phyloP scores from a whole-genome alignment of 257 asterid genomes.

The Solanum chiquidenum region DNA sequence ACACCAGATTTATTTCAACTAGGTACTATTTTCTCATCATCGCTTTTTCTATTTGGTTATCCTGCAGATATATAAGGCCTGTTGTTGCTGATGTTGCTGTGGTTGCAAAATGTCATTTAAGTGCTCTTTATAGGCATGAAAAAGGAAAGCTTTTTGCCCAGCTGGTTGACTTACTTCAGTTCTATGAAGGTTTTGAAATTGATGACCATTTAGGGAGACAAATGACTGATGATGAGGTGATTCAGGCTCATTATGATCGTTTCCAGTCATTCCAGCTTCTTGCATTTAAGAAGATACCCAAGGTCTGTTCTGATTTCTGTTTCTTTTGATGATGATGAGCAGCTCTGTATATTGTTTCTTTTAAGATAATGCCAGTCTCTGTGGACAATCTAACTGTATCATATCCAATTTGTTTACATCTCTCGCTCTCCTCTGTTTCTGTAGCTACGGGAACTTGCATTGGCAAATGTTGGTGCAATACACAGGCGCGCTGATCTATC shows the following conservation, averaged over 20 bases:
- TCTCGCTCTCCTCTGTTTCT: conserved; percentile 4
- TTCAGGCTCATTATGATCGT: conserved; percentile 83
- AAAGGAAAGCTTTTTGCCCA: conserved; percentile 92
- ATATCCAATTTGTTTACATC: neutral
- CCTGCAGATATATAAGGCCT: conserved; percentile 67
- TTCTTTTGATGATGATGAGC: conserved; percentile 1
- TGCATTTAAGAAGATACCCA: conserved; percentile 77
- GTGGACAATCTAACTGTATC: neutral
- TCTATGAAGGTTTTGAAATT: conserved; percentile 88
- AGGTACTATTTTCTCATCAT: neutral
- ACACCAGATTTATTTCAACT: neutral
- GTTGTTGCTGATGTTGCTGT: conserved; percentile 97
- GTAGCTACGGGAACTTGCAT: conserved; percentile 84
- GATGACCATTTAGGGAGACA: conserved; percentile 93
- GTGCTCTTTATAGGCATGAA: conserved; percentile 78
- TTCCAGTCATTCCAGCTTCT: conserved; percentile 90
- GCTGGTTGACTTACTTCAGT: conserved; percentile 93
- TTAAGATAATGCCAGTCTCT: neutral
- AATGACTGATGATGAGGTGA: conserved; percentile 97
- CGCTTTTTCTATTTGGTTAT: neutral
- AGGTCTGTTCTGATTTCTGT: conserved; percentile 28
- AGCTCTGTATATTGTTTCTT: neutral
- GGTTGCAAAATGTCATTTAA: conserved; percentile 90
- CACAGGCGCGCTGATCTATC: conserved; percentile 81
- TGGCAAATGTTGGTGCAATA: conserved; percentile 88